Conservation (phyloP, 345 rosid genomes). For the Gossypium turneri region DNA sequence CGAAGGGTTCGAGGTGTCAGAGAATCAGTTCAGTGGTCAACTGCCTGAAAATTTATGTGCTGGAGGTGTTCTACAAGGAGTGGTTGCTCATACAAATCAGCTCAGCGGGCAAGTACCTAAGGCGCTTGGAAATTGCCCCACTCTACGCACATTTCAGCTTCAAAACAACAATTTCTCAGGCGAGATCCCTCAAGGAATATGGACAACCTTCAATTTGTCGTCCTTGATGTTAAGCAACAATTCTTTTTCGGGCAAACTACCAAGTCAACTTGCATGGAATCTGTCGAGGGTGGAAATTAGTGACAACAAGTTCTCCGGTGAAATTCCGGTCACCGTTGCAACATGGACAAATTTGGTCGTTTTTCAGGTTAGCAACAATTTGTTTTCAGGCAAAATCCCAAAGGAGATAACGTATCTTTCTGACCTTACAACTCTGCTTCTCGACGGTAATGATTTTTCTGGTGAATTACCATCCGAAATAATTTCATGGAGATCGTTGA, state of each 20-base stretch:
- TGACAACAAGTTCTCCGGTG: constrained; percentile 69
- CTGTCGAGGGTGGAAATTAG: constrained; percentile 62
- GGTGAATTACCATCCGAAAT: constrained; percentile 60
- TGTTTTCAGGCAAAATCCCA: constrained; percentile 58
- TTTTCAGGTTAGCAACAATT: constrained; percentile 66
- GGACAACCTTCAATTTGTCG: constrained; percentile 51
- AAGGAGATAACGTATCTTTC: constrained; percentile 55
- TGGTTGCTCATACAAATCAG: constrained; percentile 57
- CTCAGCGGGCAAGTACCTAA: constrained; percentile 63
- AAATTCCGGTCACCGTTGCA: constrained; percentile 44
- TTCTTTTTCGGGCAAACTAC: constrained; percentile 63
- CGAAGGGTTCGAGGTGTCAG: constrained; percentile 53
- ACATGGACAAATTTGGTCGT: constrained; percentile 52
- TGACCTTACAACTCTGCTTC: constrained; percentile 33
- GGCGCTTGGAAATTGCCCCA: constrained; percentile 57
- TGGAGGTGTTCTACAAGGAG: constrained; percentile 51
- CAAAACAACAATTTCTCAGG: constrained; percentile 69
- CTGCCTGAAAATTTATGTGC: constrained; percentile 69
- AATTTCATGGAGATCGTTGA: constrained; percentile 58
- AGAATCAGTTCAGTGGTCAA: constrained; percentile 57
- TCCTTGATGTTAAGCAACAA: constrained; percentile 57
- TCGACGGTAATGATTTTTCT: constrained; percentile 59
- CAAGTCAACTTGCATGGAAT: constrained; percentile 56
- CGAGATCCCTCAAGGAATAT: constrained; percentile 61
- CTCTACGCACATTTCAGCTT: constrained; percentile 58